phyloP scores from a whole-genome alignment of 1,284 basidiomycete genomes.

The Sporisorium graminicola region DNA sequence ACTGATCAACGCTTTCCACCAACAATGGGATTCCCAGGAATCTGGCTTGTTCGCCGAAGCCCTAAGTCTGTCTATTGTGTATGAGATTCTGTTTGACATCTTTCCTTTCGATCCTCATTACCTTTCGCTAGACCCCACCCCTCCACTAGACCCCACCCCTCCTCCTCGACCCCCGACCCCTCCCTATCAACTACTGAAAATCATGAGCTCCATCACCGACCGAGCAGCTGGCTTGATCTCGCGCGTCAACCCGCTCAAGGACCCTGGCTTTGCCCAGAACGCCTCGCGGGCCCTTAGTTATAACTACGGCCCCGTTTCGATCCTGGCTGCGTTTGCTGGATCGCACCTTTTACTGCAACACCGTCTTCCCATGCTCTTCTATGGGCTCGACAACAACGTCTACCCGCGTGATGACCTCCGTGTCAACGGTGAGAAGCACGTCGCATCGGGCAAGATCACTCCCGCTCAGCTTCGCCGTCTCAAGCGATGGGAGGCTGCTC shows the following conservation, averaged over 20 bases:
- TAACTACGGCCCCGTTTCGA: conserved; percentile 50
- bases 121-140: too few species aligned
- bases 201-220: conserved; percentile 42
- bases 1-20: conserved; percentile 14
- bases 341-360: conserved; percentile 51
- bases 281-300: conserved; percentile 37
- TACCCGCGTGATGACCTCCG: conserved; percentile 48
- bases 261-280: conserved; percentile 34
- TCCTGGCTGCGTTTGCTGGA: conserved; percentile 52
- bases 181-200: not conserved
- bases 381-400: conserved; percentile 49
- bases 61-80: too few species aligned
- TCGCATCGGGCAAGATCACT: conserved; percentile 50
- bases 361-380: conserved; percentile 46
- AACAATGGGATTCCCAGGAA: not conserved
- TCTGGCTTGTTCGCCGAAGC: not conserved
- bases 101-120: conserved; percentile 4
- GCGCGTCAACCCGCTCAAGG: conserved; percentile 46
- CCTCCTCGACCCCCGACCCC: too few species aligned
- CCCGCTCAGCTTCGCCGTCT: conserved; percentile 38
- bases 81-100: not conserved
- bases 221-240: conserved; percentile 42
- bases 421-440: conserved; percentile 37
- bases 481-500: conserved; percentile 52
- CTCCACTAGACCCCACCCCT: not conserved